Base-by-base conservation (phyloP, 1,139 yeast species). In the Spathaspora sp. region DNA sequence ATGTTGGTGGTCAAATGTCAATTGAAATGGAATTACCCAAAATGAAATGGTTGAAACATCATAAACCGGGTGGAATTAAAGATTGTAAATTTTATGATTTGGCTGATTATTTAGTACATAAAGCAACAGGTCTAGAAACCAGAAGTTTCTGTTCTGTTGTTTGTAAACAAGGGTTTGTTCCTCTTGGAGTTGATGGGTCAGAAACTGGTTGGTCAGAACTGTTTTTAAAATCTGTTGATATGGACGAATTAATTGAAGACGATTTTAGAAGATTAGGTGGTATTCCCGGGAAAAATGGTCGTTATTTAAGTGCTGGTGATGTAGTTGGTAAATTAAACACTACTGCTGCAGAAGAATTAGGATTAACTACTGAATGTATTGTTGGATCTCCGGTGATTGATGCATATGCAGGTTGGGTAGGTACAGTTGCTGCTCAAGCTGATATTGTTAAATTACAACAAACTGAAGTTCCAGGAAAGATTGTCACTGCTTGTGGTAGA, bases 381-480 rank as follows among this genome's bases (percentile, higher is more conserved):
- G 98, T 93, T 38, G 97, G 97, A 7, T 84, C 95, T 1, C 97
- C 97, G 56, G 96, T 93, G 33, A 93, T 93, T 60, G 99, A 93
- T 65, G 98, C 98, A 10, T 93, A 93, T 61, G 96, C 98, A 8
- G 99, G 99, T 44, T 93, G 98, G 98, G 82, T 93, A 48, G 99
- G 99, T 47, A 93, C 99, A 0, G 97, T 91, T 47, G 99, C 97
- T 26, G 96, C 95, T 2, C 82, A 84, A 56, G 82, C 84, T 6
- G 82, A 81, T 42, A 69, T 79, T 44, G 80, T 81, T 2, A 68
- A 68, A 20, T 69, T 74, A 40, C 74, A 78, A 46, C 62, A 65
- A 33, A 55, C 65, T 16, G 63, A 63, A 45, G 59, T 63, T 11
- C 65, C 67, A 44, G 70, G 70, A n/a, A 54, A 68, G 4, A 76